Base-by-base conservation (phyloP, 352 stramenopile genomes). In the Phytophthora kernoviae region DNA sequence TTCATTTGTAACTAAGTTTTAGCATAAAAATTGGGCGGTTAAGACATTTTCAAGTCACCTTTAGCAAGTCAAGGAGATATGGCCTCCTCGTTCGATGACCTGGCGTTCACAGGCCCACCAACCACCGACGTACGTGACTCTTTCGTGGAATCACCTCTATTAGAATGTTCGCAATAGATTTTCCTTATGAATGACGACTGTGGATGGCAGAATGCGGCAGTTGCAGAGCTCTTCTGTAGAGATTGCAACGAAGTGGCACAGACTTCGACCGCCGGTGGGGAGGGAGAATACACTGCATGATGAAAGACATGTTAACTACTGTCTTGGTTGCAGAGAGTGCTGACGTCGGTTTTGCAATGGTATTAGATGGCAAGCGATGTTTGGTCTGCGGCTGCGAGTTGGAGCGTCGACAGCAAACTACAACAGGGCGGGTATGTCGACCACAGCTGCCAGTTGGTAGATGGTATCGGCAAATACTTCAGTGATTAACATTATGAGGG, bases 311-410 rank as follows among this genome's bases (percentile, higher is more conserved):
- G 12, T 44, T 14, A 39, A n/a, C 33, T 17, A n/a, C n/a, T n/a
- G n/a, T n/a, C n/a, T n/a, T n/a, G n/a, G n/a, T n/a, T n/a, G n/a
- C n/a, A n/a, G n/a, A n/a, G n/a, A n/a, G n/a, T n/a, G 15, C 37
- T 21, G 18, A 43, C 20, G 37, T 14, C 9, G 33, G 9, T 17
- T 15, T 6, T 7, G 6, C 24, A 9, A 5, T 14, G 11, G 12
- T 40, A 40, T 40, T 40, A 91, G 82, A 90, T 47, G 61, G 79
- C 7, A 90, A 87, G 55, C 66, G 79, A 0, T 91, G 82, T 47
- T 59, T 91, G 39, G 55, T 87, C 33, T 91, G 80, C 39, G 79
- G 82, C 12, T 89, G 76, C 32, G 78, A 88, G 52, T 49, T 90
- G 9, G 66, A 81, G 45, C 58, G 27, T 11, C 62, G 47, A 30